Base-by-base conservation (phyloP, 2,329 filamentous ascomycete species). In the Dryadomyces quercivorus region DNA sequence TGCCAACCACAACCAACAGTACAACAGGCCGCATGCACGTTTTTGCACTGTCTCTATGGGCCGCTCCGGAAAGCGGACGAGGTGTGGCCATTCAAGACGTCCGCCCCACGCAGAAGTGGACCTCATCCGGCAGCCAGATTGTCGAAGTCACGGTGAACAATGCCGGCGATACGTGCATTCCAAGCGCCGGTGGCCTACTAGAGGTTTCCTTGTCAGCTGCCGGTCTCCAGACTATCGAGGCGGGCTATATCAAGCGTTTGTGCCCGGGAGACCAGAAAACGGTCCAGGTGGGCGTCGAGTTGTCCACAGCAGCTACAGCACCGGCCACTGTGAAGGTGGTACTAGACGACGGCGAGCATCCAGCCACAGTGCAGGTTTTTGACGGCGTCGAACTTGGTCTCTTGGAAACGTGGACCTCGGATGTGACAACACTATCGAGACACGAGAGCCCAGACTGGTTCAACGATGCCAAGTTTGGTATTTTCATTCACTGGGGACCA, bases 401-500 rank as follows among this genome's bases (percentile, higher is more conserved):
- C 2, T 20, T 54, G 3, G 20, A 16, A 0, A 15, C 52, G 4
- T 54, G 45, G 38, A 54, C 21, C 51, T 45, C 13, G 55, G 56
- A 54, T 22, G 54, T 51, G 31, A 61, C 64, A 10, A 71, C 66
- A 55, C 62, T 74, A 3, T 63, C 65, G 1, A 63, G 62, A 18
- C 71, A 73, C 49, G 67, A 69, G 61, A 70, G 70, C 15, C 76
- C 77, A 0, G 66, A 70, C 5, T 81, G 78, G 78, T 82, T 72
- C 58, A 69, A 76, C 53, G 68, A 72, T 45, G 74, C 69, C 21
- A 82, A 82, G 55, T 82, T 70, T 57, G 78, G 79, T 0, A 81
- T 82, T 42, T 81, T 82, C 60, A 76, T 81, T 44, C 78, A 81
- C 57, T 81, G 78, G 76, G 78, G 78, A 0, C 66, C 72, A 0